phyloP scores from a whole-genome alignment of 441 rosid species.

The Biscutella laevigata region DNA sequence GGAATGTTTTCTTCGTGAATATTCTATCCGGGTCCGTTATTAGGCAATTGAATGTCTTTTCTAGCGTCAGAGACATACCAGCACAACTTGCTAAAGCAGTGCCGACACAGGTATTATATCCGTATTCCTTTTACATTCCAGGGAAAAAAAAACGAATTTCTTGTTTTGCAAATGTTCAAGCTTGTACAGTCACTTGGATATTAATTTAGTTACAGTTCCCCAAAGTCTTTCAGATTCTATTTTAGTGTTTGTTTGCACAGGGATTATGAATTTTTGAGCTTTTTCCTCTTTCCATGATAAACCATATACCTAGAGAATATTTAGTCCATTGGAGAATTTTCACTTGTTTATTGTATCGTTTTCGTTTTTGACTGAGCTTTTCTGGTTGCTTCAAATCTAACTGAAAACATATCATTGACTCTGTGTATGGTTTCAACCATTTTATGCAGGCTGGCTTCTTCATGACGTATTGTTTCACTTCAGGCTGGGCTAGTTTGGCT shows the following conservation, averaged over 20 bases:
- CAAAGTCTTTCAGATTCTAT: not conserved
- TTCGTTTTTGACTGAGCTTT: not conserved
- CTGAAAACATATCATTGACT: too few relatives aligned
- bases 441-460: slow-evolving; percentile 82
- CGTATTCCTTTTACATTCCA: not conserved
- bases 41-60: slow-evolving; percentile 43
- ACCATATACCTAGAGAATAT: not conserved
- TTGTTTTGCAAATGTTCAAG: not conserved
- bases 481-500: slow-evolving; percentile 93
- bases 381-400: not conserved
- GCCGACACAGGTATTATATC: slow-evolving; percentile 63
- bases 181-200: not conserved
- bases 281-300: not conserved
- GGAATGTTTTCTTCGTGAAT: slow-evolving; percentile 93
- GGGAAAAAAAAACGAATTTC: too few relatives aligned
- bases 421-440: slow-evolving; percentile 2
- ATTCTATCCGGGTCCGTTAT: slow-evolving; percentile 73
- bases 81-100: slow-evolving; percentile 72
- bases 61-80: slow-evolving; percentile 67
- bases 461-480: slow-evolving; percentile 81
- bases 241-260: not conserved
- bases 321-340: not conserved
- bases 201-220: not conserved
- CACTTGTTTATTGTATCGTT: not conserved
- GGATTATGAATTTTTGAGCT: not conserved